Evolutionary conservation across 148 eudicot genomes (phyloP).

Genomic region (Nepenthes gracilis): DNA sequence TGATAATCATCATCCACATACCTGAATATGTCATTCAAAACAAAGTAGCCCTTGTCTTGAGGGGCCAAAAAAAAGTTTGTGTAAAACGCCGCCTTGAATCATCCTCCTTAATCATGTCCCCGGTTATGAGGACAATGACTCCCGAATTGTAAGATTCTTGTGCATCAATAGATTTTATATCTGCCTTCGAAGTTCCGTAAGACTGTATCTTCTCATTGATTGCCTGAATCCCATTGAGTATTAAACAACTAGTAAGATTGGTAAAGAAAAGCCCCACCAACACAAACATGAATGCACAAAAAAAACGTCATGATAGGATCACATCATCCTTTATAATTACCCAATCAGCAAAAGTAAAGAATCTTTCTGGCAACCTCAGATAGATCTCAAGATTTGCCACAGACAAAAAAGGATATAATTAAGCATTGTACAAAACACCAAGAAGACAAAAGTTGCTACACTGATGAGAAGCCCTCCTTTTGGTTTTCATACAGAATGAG

Average conservation of each 20-base stretch:
- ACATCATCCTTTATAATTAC: too few relatives aligned
- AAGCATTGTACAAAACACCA: too few relatives aligned
- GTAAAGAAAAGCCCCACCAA: neutral
- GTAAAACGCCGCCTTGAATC: constrained; percentile 26
- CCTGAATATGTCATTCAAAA: constrained; percentile 76
- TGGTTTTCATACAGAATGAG: too few relatives aligned
- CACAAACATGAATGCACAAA: too few relatives aligned
- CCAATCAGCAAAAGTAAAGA: too few relatives aligned
- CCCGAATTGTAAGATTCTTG: constrained; percentile 74
- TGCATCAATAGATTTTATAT: constrained; percentile 72
- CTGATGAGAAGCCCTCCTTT: too few relatives aligned
- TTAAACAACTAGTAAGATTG: neutral
- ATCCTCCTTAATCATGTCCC: constrained; percentile 45
- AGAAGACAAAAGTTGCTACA: too few relatives aligned
- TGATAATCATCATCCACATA: constrained; percentile 31
- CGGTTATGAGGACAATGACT: constrained; percentile 73
- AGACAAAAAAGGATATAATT: too few relatives aligned
- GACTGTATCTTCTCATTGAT: constrained; percentile 68
- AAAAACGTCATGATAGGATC: too few relatives aligned
- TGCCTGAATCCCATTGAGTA: constrained; percentile 26
- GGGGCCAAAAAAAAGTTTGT: constrained; percentile 84
- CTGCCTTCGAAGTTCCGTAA: constrained; percentile 49
- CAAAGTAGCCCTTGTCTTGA: constrained; percentile 75
- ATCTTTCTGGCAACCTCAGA: too few relatives aligned
- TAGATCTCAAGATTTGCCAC: too few relatives aligned